A percentile compares a stretch with the other conserved stretches of the same genome.
Evolutionary conservation across 768 basidiomycete species (phyloP).

Genomic region (Pleurotus tuber-regium): DNA sequence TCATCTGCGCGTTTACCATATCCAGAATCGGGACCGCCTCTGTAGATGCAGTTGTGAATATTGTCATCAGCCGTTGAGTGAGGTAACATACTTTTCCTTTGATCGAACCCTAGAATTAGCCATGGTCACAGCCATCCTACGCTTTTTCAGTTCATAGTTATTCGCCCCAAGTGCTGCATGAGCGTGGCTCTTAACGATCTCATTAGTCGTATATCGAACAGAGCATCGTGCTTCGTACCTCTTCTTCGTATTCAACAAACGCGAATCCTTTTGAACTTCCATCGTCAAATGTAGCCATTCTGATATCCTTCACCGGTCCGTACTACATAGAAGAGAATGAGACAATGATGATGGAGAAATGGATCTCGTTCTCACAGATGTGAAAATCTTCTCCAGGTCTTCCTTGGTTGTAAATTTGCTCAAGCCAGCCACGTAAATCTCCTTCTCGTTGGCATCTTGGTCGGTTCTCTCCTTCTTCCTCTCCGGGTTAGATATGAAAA

Average conservation of each 20-base stretch:
- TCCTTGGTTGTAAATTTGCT: conserved; percentile 72
- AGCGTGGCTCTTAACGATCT: conserved; percentile 56
- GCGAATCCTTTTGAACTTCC: conserved; percentile 82
- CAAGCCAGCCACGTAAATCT: conserved; percentile 87
- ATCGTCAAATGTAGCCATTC: conserved; percentile 71
- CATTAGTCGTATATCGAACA: background rate
- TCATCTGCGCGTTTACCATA: conserved; percentile 53
- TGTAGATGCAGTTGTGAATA: conserved; percentile 24
- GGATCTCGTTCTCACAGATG: conserved; percentile 47
- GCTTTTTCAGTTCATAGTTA: conserved; percentile 84
- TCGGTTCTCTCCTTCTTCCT: conserved; percentile 90
- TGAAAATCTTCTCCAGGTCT: conserved; percentile 80
- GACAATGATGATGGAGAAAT: background rate
- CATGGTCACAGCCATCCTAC: conserved; percentile 86
- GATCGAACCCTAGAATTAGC: conserved; percentile 69
- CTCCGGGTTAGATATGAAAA: conserved; percentile 88
- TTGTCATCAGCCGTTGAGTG: background rate
- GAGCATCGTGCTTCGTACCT: conserved; percentile 46
- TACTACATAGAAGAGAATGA: conserved; percentile 47
- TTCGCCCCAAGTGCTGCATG: conserved; percentile 72
- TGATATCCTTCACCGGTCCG: conserved; percentile 77
- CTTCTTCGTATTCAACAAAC: conserved; percentile 86
- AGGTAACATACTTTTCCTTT: conserved; percentile 43
- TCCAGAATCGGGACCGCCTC: conserved; percentile 50
- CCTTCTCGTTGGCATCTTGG: conserved; percentile 76